Conservation (phyloP, 2,329 filamentous ascomycete species). For the Pestalotiopsis fici region DNA sequence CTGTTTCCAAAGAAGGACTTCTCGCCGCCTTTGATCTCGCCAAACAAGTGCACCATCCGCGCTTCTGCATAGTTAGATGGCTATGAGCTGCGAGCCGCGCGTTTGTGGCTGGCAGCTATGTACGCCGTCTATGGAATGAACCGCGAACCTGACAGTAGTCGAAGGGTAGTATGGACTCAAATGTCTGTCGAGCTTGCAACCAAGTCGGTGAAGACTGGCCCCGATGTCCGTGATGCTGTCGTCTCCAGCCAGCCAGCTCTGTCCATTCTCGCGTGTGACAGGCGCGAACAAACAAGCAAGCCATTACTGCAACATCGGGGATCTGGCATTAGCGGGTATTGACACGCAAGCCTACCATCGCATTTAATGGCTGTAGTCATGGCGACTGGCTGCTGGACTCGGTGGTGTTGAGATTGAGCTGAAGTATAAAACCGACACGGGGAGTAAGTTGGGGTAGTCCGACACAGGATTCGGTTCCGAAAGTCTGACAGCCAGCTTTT, state of each 20-base stretch:
- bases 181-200: background rate
- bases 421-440: background rate
- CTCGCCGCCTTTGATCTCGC: background rate
- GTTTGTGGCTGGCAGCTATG: background rate
- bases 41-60: background rate
- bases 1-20: background rate
- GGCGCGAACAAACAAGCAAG: background rate
- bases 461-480: background rate
- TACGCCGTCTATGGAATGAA: background rate
- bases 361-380: background rate
- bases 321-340: background rate
- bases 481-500: background rate
- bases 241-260: no score
- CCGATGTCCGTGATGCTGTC: background rate
- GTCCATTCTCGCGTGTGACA: no score
- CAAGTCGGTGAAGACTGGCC: background rate
- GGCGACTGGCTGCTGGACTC: background rate
- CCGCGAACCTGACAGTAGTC: background rate
- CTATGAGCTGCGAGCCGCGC: background rate
- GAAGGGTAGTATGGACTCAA: background rate
- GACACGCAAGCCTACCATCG: background rate
- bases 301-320: background rate
- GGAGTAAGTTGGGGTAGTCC: slow-evolving; percentile 8
- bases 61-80: background rate
- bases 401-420: slow-evolving; percentile 9